A percentile compares a stretch with the other conserved stretches of the same genome.
Evolutionary conservation across 2,329 filamentous ascomycete species (phyloP).

Genomic region (Neophaeococcomyces mojaviensis): DNA sequence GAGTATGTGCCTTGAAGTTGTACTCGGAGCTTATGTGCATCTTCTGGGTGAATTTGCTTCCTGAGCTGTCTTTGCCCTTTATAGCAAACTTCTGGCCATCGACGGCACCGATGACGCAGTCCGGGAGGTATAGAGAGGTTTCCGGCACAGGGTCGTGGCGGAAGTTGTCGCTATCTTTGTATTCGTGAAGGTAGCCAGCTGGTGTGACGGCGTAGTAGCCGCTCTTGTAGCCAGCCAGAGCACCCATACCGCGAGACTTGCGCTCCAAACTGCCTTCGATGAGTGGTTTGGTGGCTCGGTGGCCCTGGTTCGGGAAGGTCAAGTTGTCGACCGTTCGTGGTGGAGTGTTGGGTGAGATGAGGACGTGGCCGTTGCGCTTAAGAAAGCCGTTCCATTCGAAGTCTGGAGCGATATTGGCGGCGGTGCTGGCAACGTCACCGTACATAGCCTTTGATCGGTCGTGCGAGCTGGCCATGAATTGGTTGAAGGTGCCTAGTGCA

Average conservation of each 20-base stretch:
- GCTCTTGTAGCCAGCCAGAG: constrained; percentile 64
- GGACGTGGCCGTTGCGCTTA: constrained; percentile 58
- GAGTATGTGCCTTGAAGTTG: constrained; percentile 76
- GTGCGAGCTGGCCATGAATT: constrained; percentile 69
- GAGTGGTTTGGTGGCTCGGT: constrained; percentile 68
- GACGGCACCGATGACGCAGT: constrained; percentile 67
- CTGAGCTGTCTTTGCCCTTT: constrained; percentile 87
- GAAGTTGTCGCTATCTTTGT: constrained; percentile 80
- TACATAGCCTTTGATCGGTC: constrained; percentile 77
- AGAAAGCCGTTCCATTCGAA: constrained; percentile 90
- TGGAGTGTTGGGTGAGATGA: constrained; percentile 70
- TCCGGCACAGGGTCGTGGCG: constrained; percentile 71
- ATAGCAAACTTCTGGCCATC: constrained; percentile 82
- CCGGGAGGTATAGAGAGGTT: constrained; percentile 82
- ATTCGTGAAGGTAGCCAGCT: constrained; percentile 85
- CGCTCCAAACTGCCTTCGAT: constrained; percentile 85
- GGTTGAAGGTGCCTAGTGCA: constrained; percentile 73
- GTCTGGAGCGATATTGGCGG: constrained; percentile 70
- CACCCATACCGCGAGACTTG: constrained; percentile 79
- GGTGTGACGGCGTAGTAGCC: constrained; percentile 88
- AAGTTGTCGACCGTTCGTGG: constrained; percentile 68
- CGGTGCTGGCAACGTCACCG: constrained; percentile 68
- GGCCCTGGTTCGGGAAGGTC: constrained; percentile 81
- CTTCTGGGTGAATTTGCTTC: constrained; percentile 68
- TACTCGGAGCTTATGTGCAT: constrained; percentile 74